Evolutionary conservation across 2,329 filamentous ascomycete genomes (phyloP), one percentile per base, ranked within the genome.

Genomic region (Scedosporium dehoogii): DNA sequence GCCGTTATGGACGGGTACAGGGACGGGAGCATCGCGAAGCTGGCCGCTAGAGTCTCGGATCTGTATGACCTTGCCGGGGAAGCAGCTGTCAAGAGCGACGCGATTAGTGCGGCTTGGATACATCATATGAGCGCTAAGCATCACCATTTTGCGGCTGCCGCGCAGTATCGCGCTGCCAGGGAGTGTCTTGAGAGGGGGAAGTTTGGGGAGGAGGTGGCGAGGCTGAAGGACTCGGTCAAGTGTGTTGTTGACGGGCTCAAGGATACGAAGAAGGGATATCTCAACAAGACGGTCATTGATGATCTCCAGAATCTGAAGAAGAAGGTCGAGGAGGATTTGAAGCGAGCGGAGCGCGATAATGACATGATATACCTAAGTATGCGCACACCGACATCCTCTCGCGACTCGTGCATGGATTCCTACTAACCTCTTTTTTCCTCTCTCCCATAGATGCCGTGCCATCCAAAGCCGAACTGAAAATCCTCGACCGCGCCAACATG

Each of bases 111-210:
- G 62, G 90, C 94, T 65, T 97, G 93, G 94, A 97, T 99, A 68
- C 93, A 97, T 74, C 93, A 97, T 72, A 92, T 96, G 83, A 92
- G 90, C 27, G 94, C 93, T 5, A 99, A 97, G 73, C 92, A 97
- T 70, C 90, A 97, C 71, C 94, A 97, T 74, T 97, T 99, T 75
- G 92, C 93, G 1, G 93, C 91, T 0, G 94, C 94, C 0, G 94
- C 94, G 0, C 94, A 99, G 72, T 97, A 93, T 69, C 82, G 94
- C 14, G 91, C 93, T 27, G 91, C 94, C 0, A 88, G 91, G 66
- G 92, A 97, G 70, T 94, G 91, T 68, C 74, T 99, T 14, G 94
- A 97, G 75, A 97, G 96, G 81, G 82, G 89, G 59, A 96, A 88
- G 70, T 99, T 97, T 67, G 94, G 94, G 58, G 94, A 99, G 72